A percentile compares a stretch with the other conserved stretches of the same genome.
Evolutionary conservation across 75 land plant species (phyloP).

Genomic region (Cupressus sempervirens): DNA sequence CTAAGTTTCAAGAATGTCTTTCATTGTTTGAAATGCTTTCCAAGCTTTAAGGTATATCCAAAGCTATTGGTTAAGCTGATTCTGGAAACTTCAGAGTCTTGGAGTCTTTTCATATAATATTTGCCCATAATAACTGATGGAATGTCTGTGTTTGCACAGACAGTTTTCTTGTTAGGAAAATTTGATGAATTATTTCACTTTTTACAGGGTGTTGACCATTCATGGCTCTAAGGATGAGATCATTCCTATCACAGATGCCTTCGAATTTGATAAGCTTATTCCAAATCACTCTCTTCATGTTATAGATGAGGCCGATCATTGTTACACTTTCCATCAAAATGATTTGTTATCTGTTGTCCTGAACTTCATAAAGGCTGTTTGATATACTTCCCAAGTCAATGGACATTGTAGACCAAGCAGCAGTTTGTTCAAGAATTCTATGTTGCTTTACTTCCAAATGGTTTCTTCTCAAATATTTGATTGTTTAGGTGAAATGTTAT

Average conservation of each 20-base stretch:
- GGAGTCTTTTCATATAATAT: not conserved
- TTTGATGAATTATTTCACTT: not conserved
- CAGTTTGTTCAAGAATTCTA: not conserved
- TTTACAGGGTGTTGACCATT: slow-evolving; percentile 71
- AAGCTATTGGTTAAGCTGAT: not conserved
- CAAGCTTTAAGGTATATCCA: not conserved
- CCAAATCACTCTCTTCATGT: slow-evolving; percentile 67
- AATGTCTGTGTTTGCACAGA: not conserved
- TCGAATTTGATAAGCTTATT: slow-evolving; percentile 66
- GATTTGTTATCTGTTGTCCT: slow-evolving; percentile 46
- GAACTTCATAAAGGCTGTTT: slow-evolving; percentile 39
- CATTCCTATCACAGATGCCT: slow-evolving; percentile 65
- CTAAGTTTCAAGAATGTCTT: not conserved
- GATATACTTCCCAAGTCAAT: not conserved
- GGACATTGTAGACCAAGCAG: not conserved
- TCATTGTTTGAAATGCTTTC: not conserved
- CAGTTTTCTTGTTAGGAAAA: not conserved
- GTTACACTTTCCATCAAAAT: slow-evolving; percentile 44
- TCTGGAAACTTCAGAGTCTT: not conserved
- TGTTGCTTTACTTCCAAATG: not conserved
- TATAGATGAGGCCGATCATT: slow-evolving; percentile 76
- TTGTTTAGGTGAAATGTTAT: not conserved
- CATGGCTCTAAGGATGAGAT: slow-evolving; percentile 82
- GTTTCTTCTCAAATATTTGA: not conserved
- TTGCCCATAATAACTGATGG: not conserved